Evolutionary conservation across 2,329 filamentous ascomycete genomes (phyloP).

Genomic region (Colletotrichum chrysophilum): DNA sequence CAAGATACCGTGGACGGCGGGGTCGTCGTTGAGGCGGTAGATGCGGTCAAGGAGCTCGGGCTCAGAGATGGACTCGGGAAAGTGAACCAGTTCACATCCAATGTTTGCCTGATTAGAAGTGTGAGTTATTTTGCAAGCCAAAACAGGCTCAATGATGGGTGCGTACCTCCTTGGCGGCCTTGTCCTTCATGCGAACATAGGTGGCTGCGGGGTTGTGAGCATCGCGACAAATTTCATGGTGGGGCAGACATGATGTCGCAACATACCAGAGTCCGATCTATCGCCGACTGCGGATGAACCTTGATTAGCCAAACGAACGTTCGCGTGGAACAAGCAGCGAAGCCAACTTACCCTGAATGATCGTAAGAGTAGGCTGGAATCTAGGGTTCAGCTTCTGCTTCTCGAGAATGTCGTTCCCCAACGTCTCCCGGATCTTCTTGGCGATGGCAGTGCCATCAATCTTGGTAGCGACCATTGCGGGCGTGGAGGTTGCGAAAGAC

Average conservation of each 20-base stretch:
- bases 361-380: conserved; percentile 89
- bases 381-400: conserved; percentile 84
- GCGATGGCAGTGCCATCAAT: conserved; percentile 97
- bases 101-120: conserved; percentile 77
- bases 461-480: conserved; percentile 83
- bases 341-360: conserved; percentile 79
- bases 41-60: conserved; percentile 86
- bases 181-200: conserved; percentile 99
- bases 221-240: conserved; percentile 26
- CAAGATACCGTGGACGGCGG: conserved; percentile 86
- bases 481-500: conserved; percentile 52
- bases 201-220: conserved; percentile 66
- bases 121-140: background rate
- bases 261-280: conserved; percentile 87
- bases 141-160: background rate
- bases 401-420: conserved; percentile 80
- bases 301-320: conserved; percentile 4
- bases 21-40: conserved; percentile 82
- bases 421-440: conserved; percentile 83
- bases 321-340: background rate
- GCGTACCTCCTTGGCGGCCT: conserved; percentile 86
- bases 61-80: conserved; percentile 81
- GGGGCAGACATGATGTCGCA: conserved; percentile 21
- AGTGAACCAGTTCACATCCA: conserved; percentile 83
- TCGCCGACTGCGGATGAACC: conserved; percentile 72